Conservation (phyloP, 257 asterid species). For the Nicotiana benthamiana region DNA sequence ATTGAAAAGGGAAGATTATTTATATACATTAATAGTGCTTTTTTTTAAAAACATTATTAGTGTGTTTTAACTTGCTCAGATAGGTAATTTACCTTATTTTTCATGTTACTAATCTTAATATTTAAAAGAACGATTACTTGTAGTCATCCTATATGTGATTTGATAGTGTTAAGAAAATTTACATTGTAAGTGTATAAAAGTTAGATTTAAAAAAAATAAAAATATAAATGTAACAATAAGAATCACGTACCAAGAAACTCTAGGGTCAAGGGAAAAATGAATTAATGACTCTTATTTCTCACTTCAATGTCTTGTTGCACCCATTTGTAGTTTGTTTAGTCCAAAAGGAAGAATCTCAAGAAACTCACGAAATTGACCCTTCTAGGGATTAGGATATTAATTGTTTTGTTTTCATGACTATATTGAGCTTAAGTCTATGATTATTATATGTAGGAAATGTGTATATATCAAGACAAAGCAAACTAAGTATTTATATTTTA, state of each 20-base stretch:
- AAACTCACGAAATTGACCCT: conserved; percentile 33
- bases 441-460: not conserved
- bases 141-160: too few relatives aligned
- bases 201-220: fast-evolving
- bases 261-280: conserved; percentile 31
- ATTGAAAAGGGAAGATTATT: too few relatives aligned
- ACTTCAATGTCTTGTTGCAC: conserved; percentile 26
- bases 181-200: too few relatives aligned
- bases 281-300: conserved; percentile 23
- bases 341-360: conserved; percentile 64
- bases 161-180: too few relatives aligned
- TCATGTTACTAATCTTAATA: too few relatives aligned
- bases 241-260: conserved; percentile 42
- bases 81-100: too few relatives aligned
- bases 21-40: too few relatives aligned
- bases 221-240: not conserved
- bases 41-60: too few relatives aligned
- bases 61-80: too few relatives aligned
- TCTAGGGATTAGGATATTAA: conserved; percentile 42
- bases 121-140: too few relatives aligned
- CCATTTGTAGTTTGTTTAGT: conserved; percentile 26
- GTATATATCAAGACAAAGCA: conserved; percentile 56
- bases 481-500: conserved; percentile 29
- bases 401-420: conserved; percentile 9
- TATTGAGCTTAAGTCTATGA: not conserved